Base-by-base conservation (phyloP, 2,329 filamentous ascomycete species). In the Ophiostoma fasciatum region DNA sequence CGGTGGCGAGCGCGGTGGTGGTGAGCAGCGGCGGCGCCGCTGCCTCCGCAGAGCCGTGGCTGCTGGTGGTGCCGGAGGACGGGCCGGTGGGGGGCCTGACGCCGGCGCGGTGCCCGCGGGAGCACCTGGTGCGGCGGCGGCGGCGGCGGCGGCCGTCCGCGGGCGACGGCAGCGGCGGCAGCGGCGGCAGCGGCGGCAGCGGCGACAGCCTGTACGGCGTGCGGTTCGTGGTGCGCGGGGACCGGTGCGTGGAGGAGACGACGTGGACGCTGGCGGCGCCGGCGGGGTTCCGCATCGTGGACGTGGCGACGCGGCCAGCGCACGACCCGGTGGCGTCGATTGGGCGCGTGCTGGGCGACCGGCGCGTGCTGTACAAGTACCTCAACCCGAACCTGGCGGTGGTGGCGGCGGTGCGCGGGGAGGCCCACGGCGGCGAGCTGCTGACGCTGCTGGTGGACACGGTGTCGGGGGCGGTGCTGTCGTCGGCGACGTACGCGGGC, bases 341-440 rank as follows among this genome's bases (percentile, higher is more conserved):
- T 47, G 90, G 90, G 9, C 84, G 83, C 40, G 90, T 96, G 2
- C 71, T 98, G 17, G 87, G 85, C 19, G 81, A 98, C 50, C 74
- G 90, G 29, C 78, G 77, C n/a, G 90, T 98, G 32, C 71, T 88
- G 44, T 98, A 98, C 72, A 98, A 98, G 60, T 96, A 96, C 53
- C 62, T 98, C 28, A 94, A 92, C 59, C 75, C 82, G 1, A 94
- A 93, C 57, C 70, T 83, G 7, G 65, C 85, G 3, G 68, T 96
- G 1, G 65, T 94, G 31, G 82, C 81, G 2, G 67, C 82, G 1
- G 60, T 76, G 3, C 67, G 78, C 23, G 68, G 78, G 17, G 60
- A 62, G 10, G 50, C 65, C 3, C n/a, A n/a, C n/a, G n/a, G n/a
- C n/a, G 66, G 63, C 4, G 67, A 66, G 1, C 72, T 84, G 7